A percentile compares a stretch with the other conserved stretches of the same genome.
These are phyloP conservation scores for Colletotrichum horii DNA, from an alignment of 2,329 filamentous ascomycete species.

Conservation along the genomic window DNA sequence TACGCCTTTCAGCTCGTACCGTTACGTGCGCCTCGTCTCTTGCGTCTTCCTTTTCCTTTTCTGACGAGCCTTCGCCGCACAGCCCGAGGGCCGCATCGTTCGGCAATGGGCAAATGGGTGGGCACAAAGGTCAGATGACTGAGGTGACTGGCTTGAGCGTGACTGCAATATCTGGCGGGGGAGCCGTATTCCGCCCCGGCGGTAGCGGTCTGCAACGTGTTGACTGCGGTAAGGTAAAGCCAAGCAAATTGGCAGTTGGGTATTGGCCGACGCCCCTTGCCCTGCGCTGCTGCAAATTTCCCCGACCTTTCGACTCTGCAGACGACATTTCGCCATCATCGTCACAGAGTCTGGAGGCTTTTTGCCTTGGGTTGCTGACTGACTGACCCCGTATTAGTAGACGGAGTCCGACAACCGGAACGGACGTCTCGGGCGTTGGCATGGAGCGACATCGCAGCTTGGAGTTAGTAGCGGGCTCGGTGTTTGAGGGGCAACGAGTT, in stretches of 20 bases:
- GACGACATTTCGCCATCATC: neutral
- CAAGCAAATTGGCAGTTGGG: neutral
- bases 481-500: neutral
- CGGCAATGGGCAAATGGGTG: neutral
- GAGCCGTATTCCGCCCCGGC: neutral
- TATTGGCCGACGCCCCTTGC: neutral
- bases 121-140: slow-evolving; percentile 12
- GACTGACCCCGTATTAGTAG: neutral
- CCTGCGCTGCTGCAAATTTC: neutral
- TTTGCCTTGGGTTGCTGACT: neutral
- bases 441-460: neutral
- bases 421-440: neutral
- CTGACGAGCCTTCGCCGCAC: neutral
- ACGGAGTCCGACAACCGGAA: slow-evolving; percentile 4
- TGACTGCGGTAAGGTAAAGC: neutral
- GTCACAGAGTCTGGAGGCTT: neutral
- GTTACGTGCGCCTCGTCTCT: neutral
- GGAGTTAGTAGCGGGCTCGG: neutral
- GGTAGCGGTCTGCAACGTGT: neutral
- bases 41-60: neutral
- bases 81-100: neutral
- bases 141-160: slow-evolving; percentile 7
- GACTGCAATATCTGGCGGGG: neutral
- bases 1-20: neutral
- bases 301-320: neutral